phyloP scores from a whole-genome alignment of 192 early-diverging fungal genomes.

The Dissophora ornata region DNA sequence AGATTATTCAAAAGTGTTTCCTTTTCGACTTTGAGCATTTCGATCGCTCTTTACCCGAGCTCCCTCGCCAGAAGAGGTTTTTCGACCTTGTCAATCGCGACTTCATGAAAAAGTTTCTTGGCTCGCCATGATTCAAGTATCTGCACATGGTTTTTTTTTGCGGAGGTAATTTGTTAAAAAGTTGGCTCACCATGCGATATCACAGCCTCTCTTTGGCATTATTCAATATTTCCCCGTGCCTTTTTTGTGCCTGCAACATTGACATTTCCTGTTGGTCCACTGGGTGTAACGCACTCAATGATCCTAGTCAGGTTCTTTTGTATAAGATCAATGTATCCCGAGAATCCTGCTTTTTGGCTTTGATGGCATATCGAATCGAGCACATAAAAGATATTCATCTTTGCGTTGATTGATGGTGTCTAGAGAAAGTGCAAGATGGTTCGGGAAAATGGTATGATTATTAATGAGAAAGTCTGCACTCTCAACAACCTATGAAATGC shows the following conservation, averaged over 20 bases:
- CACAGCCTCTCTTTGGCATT: constrained; percentile 21
- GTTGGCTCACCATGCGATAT: too few relatives aligned
- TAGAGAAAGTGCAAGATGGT: constrained; percentile 13
- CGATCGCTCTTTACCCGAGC: constrained; percentile 59
- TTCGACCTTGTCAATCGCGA: constrained; percentile 54
- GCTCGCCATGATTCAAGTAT: constrained; percentile 35
- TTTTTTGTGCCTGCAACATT: constrained; percentile 65
- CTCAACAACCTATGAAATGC: too few relatives aligned
- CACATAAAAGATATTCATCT: constrained; percentile 69
- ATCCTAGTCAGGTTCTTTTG: constrained; percentile 56
- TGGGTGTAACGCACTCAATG: constrained; percentile 55
- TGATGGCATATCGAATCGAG: constrained; percentile 64
- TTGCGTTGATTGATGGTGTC: constrained; percentile 60
- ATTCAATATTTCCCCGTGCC: constrained; percentile 45
- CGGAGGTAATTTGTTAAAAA: too few relatives aligned
- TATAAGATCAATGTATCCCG: constrained; percentile 63
- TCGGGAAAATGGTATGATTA: too few relatives aligned
- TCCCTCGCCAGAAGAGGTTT: constrained; percentile 51
- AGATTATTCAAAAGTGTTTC: not conserved
- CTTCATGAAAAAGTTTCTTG: constrained; percentile 13
- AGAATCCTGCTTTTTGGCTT: constrained; percentile 57
- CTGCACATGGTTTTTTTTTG: too few relatives aligned
- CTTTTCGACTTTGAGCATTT: too few relatives aligned
- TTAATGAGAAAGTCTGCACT: too few relatives aligned
- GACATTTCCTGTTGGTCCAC: constrained; percentile 61